Evolutionary conservation across 2,329 filamentous ascomycete species (phyloP), one percentile per base, ranked within the genome.

Genomic region (Colletotrichum sp.): DNA sequence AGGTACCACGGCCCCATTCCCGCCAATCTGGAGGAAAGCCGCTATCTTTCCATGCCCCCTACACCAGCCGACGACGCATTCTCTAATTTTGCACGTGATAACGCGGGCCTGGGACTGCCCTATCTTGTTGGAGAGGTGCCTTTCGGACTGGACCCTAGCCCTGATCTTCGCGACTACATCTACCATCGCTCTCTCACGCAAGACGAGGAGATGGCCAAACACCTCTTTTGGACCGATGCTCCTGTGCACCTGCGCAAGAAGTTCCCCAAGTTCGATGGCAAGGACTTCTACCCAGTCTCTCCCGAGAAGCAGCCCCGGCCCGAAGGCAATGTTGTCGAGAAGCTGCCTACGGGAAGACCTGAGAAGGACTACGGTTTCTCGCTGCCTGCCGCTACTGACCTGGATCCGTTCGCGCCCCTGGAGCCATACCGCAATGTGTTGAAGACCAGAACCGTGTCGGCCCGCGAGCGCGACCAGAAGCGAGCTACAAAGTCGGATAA

Each of bases 241-340:
- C 87, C 91, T 56, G 86, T 83, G 34, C 86, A 88, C 77, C 85
- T 86, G 15, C 85, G 88, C 65, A 86, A 84, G 39, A 89, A 90
- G 3, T 83, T 93, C 55, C 91, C 91, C 39, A 93, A 91, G 81
- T 93, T 91, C 78, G 91, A 93, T 78, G 91, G 92, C 28, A 92
- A 91, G 80, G 88, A 93, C 80, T 93, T 93, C 78, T 93, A 92
- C 76, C 90, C 89, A 34, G 84, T 90, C 5, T 92, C 91, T 1
- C 89, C 90, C 2, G 80, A 76, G 66, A 90, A 89, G 79, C 79
- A 82, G 75, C 34, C 77, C 61, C 64, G 56, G 5, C 71, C 70
- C 43, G 61, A 70, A 34, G 22, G 61, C 61, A 62, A 66, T 52
- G 48, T 70, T 64, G 56, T 25, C 62, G 30, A 28, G 22, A 55